These are phyloP conservation scores for Murraya koenigii DNA, from an alignment of 345 rosid species.

Conservation along the genomic window DNA sequence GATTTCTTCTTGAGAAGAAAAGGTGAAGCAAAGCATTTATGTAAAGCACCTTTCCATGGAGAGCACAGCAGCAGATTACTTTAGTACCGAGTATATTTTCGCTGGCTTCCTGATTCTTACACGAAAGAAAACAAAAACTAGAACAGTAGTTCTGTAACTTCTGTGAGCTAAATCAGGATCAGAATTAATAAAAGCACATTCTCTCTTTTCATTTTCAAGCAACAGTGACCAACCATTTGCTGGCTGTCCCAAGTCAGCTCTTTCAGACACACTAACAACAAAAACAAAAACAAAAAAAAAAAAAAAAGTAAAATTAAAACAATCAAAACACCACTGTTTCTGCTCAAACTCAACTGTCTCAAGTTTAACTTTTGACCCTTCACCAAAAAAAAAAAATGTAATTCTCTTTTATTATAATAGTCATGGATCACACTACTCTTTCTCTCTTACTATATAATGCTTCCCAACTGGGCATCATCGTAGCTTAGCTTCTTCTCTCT, in stretches of 20 bases:
- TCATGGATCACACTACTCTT: not conserved
- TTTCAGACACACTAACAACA: not conserved
- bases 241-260: conserved; percentile 18
- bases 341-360: conserved; percentile 9
- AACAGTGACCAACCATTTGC: conserved; percentile 31
- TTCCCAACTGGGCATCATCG: conserved; percentile 13
- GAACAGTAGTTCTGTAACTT: conserved; percentile 18
- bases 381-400: not conserved
- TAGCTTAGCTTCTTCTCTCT: not conserved
- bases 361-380: not conserved
- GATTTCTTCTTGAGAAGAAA: not conserved
- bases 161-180: conserved; percentile 10
- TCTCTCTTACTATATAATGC: conserved; percentile 28
- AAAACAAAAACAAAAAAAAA: no score
- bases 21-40: not conserved
- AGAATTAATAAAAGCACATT: conserved; percentile 17
- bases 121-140: conserved; percentile 14
- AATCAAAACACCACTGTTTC: conserved; percentile 15
- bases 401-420: not conserved
- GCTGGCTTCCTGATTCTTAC: not conserved
- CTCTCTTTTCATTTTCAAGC: conserved; percentile 30
- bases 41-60: conserved; percentile 15
- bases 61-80: not conserved
- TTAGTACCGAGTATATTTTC: conserved; percentile 2
- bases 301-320: no score